These are phyloP conservation scores for Trametopsis cervina DNA, from an alignment of 768 basidiomycete genomes.

Conservation along the genomic window DNA sequence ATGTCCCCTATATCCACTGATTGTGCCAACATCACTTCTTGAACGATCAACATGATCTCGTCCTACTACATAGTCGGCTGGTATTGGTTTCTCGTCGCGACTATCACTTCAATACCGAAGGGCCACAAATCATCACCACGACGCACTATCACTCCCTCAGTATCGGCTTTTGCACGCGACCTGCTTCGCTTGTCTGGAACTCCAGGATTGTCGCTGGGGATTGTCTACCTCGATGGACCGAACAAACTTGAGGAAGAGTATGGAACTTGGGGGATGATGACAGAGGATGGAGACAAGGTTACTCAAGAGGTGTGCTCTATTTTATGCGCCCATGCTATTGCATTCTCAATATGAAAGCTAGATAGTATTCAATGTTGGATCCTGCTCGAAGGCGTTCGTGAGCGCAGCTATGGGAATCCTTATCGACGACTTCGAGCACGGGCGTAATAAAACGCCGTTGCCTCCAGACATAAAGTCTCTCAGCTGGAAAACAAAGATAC, in stretches of 20 bases:
- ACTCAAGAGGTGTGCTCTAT: slow-evolving; percentile 12
- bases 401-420: slow-evolving; percentile 22
- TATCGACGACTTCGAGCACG: slow-evolving; percentile 24
- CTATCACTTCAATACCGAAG: too few species aligned
- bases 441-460: slow-evolving; percentile 20
- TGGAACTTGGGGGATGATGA: slow-evolving; percentile 9
- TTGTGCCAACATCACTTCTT: too few species aligned
- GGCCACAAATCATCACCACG: too few species aligned
- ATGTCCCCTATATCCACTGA: too few species aligned
- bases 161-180: too few species aligned
- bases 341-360: too few species aligned
- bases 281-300: slow-evolving; percentile 6
- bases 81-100: too few species aligned
- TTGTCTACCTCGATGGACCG: slow-evolving; percentile 8
- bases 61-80: too few species aligned
- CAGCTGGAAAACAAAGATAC: slow-evolving; percentile 22
- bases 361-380: slow-evolving; percentile 23
- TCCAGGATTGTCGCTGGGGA: slow-evolving; percentile 10
- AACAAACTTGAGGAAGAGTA: slow-evolving; percentile 6
- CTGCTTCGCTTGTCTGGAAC: too few species aligned
- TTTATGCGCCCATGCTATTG: too few species aligned
- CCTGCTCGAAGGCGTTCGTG: slow-evolving; percentile 26
- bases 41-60: too few species aligned
- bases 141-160: too few species aligned
- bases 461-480: slow-evolving; percentile 14